A percentile compares a stretch with the other conserved stretches of the same genome.
phyloP scores from a whole-genome alignment of 805 yeast species.

The Pichia gijzeniarum region DNA sequence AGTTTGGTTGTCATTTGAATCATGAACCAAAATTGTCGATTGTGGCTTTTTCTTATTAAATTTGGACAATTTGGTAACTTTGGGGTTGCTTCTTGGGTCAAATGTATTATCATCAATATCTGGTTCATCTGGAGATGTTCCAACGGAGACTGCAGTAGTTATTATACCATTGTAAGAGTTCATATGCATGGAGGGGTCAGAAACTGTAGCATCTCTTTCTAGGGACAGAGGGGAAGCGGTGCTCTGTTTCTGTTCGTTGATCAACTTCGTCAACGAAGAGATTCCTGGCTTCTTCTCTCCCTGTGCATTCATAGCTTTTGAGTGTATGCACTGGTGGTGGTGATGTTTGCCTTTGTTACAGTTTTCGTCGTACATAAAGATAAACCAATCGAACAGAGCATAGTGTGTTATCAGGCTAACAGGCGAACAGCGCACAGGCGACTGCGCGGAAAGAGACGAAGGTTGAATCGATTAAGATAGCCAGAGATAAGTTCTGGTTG shows the following conservation, averaged over 20 bases:
- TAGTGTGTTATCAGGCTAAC: no score
- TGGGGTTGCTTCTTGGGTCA: conserved; percentile 8
- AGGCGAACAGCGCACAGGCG: no score
- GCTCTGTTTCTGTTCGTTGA: conserved; percentile 24
- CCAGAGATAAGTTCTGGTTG: no score
- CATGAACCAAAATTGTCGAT: conserved; percentile 3
- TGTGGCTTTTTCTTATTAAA: conserved; percentile 1
- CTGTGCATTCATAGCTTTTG: neutral
- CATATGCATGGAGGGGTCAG: conserved; percentile 4
- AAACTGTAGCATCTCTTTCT: neutral
- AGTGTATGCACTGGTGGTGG: neutral
- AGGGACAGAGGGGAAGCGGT: conserved; percentile 16
- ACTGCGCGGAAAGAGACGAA: no score
- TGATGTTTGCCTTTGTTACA: neutral
- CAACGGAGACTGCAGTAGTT: conserved; percentile 31
- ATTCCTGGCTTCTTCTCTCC: conserved; percentile 20
- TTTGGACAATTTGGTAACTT: neutral
- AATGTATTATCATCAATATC: conserved; percentile 18
- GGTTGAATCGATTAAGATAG: no score
- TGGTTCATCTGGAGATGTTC: conserved; percentile 29
- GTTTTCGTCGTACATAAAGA: no score
- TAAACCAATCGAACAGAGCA: no score
- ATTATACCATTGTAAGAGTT: conserved; percentile 23
- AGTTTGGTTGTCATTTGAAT: neutral
- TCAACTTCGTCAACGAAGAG: conserved; percentile 31